Conservation (phyloP, 371 early-diverging fungal genomes). For the Mortierella sp. region DNA sequence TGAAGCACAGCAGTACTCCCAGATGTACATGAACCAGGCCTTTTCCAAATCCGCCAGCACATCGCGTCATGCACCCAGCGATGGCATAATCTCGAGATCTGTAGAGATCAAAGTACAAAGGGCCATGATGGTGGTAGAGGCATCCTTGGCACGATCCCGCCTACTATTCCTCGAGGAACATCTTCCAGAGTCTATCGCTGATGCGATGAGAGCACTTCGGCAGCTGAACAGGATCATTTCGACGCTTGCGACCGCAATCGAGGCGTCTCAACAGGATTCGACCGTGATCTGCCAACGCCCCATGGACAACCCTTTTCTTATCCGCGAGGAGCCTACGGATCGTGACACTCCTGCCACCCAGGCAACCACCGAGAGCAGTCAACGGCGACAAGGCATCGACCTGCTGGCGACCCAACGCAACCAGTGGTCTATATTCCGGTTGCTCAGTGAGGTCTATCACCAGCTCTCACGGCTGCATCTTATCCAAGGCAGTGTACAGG, state of each 20-base stretch:
- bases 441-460: conserved; percentile 62
- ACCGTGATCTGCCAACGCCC: conserved; percentile 15
- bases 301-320: conserved; percentile 44
- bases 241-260: conserved; percentile 33
- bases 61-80: neutral
- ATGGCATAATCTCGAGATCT: conserved; percentile 15
- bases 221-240: conserved; percentile 43
- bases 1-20: conserved; percentile 30
- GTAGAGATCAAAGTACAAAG: conserved; percentile 28
- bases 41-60: neutral
- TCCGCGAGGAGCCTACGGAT: neutral
- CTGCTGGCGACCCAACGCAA: conserved; percentile 35
- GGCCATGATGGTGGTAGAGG: conserved; percentile 36
- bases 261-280: conserved; percentile 24
- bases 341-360: neutral
- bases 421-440: conserved; percentile 47
- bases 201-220: conserved; percentile 35
- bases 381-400: conserved; percentile 36
- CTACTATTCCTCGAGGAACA: conserved; percentile 36
- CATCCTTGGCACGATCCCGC: conserved; percentile 48
- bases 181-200: conserved; percentile 45
- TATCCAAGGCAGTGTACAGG: conserved; percentile 74
- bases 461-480: conserved; percentile 70
- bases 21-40: conserved; percentile 1
- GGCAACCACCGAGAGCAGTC: conserved; percentile 14